Percentiles rank a stretch among this genome's conserved stretches.
phyloP scores from a whole-genome alignment of 495 filamentous ascomycete species.

The Cairneyella variabilis region DNA sequence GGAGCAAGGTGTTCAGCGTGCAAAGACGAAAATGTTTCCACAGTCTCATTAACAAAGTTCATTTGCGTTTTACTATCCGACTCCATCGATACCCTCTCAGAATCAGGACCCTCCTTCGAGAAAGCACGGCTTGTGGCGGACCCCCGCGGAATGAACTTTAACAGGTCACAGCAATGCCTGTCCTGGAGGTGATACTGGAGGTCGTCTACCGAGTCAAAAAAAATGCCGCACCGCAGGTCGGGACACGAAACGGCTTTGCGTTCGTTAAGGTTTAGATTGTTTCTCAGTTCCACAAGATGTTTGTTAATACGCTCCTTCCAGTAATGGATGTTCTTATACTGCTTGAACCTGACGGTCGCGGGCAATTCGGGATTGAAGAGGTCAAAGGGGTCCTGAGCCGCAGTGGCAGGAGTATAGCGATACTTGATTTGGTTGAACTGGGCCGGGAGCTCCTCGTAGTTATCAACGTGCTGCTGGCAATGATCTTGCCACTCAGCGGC shows the following conservation, averaged over 20 bases:
- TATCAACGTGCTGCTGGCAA: background rate
- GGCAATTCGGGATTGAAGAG: background rate
- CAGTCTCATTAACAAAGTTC: background rate
- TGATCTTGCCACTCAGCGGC: background rate
- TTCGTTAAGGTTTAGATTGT: background rate
- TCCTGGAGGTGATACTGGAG: background rate
- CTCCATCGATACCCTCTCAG: background rate
- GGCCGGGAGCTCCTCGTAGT: background rate
- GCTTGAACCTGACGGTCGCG: background rate
- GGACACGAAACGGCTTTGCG: background rate
- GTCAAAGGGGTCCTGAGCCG: background rate
- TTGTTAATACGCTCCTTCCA: background rate
- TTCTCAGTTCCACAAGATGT: background rate
- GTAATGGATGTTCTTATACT: background rate
- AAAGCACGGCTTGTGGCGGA: background rate
- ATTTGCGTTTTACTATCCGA: background rate
- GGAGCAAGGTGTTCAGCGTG: background rate
- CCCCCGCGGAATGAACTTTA: background rate
- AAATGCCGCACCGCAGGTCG: background rate
- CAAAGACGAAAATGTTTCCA: background rate
- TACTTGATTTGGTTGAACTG: background rate
- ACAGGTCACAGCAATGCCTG: background rate
- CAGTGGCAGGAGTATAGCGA: background rate
- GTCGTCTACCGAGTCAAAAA: background rate
- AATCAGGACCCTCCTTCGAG: background rate